Base-by-base conservation (phyloP, 176 grass and related monocot genomes). In the Luzula sylvatica region DNA sequence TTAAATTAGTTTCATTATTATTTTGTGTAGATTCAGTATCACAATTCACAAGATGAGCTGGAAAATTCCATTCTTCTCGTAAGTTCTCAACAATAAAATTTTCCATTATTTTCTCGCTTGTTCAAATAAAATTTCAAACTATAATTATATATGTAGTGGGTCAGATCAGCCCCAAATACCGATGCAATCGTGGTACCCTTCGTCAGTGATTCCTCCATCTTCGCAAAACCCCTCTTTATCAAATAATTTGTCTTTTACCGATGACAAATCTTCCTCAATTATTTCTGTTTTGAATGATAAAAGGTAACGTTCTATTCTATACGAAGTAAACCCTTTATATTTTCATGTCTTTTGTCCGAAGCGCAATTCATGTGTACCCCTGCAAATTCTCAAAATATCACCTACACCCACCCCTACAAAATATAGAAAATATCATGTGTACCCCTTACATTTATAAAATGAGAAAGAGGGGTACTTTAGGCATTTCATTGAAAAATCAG, bases 161-260 rank as follows among this genome's bases (percentile, higher is more conserved):
- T 18, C 42, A 26, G 58, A 72, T 23, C 52, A 72, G 42, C 65
- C 45, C 15, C 75, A 51, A 17, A 58, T 71, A 15, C 59, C 52
- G 14, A 65, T 59, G 8, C 75, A 78, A 48, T 78, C 75, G 43
- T 78, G 75, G 75, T 78, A 78, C 30, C 75, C 75, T 72, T 8
- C 51, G 23, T 72, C 75, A 55, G 75, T 78, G 12, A 16, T 55
- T 60, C 49, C 23, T 51, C 69, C 75, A 51, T 55, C 75, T 58
- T 66, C 35, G 8, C 75, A 64, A 51, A 65, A 15, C 35, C 15
- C 26, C 22, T 17, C 66, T 41, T 42, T 28, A 26, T 39, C 46
- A 13, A 15, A 24, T 50, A 49, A 43, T 45, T 38, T 38, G 55
- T 18, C 49, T 63, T 16, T 55, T 69, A 5, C 75, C 58, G 39